Conservation (phyloP, 257 asterid genomes). For the Lycium ferocissimum region DNA sequence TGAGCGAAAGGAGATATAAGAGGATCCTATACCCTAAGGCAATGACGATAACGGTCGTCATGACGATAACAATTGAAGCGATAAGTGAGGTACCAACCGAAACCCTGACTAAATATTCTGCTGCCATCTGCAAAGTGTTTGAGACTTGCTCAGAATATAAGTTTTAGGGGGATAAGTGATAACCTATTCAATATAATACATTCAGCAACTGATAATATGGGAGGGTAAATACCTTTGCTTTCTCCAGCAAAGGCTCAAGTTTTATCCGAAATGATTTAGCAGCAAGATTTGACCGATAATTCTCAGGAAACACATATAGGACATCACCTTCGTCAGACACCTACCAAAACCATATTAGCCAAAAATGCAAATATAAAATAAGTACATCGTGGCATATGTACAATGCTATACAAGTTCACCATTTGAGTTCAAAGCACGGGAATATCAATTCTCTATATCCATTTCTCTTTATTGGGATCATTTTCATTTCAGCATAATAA, state of each 20-base stretch:
- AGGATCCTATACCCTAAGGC: conserved; percentile 60
- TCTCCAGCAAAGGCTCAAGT: conserved; percentile 74
- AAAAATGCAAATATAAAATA: not conserved
- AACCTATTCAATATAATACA: not conserved
- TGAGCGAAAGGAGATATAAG: not conserved
- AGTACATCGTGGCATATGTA: not conserved
- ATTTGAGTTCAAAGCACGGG: not conserved
- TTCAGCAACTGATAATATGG: conserved; percentile 11
- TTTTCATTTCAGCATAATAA: too few relatives aligned
- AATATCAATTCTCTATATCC: not conserved
- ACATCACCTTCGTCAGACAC: conserved; percentile 97
- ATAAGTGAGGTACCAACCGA: conserved; percentile 91
- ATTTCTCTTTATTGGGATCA: too few relatives aligned
- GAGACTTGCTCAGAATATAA: not conserved
- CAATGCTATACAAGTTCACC: not conserved
- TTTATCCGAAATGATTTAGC: conserved; percentile 80
- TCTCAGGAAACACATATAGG: conserved; percentile 75
- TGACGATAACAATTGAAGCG: conserved; percentile 91
- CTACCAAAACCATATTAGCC: conserved; percentile 48
- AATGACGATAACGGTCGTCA: conserved; percentile 74
- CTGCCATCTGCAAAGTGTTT: conserved; percentile 61
- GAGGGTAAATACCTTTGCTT: conserved; percentile 69
- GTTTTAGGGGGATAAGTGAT: not conserved
- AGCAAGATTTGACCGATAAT: conserved; percentile 74
- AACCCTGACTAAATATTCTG: conserved; percentile 84